Base-by-base conservation (phyloP, 2,329 filamentous ascomycete species). In the Fusarium pininemorale region DNA sequence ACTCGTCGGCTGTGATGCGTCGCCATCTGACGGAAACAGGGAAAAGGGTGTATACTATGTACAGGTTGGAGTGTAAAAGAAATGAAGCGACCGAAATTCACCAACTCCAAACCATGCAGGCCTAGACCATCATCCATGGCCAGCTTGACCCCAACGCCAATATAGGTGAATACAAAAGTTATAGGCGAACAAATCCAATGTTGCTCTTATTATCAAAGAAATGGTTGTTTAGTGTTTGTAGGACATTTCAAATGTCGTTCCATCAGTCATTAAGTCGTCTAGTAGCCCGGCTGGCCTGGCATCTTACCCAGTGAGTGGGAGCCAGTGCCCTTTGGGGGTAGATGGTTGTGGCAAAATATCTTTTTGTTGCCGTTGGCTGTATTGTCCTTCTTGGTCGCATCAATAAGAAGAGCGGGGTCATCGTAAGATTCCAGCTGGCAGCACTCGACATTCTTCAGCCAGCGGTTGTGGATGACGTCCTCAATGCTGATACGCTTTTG, bases 381-480 rank as follows among this genome's bases (percentile, higher is more conserved):
- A 44, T 81, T 81, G 68, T 85, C 84, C 75, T 87, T 87, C 83
- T 90, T 90, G 72, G 87, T 88, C 1, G 88, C 89, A 75, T 93
- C 91, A 67, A 93, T 91, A 30, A 85, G 81, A 55, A 85, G 85
- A n/a, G 85, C 83, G 11, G 88, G 88, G 68, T 93, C 91, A 38
- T 92, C 91, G 79, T 91, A 92, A 69, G 86, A 88, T 76, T 95
- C 93, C 9, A 90, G 83, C 76, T 94, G 91, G 80, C 94, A 97
- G 83, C 94, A 96, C 76, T 95, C 93, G 45, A 95, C 89, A 59
- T 87, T 89, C 83, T 90, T 92, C 77, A 96, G 84, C 87, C 91
- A 94, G n/a, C 91, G 86, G 76, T 93, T 90, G 70, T 88, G 90
- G 61, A 94, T 83, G 3, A 94, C 90, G 3, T 94, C 89, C 12